phyloP scores from a whole-genome alignment of 306 rosid species.

The Quercus alba region DNA sequence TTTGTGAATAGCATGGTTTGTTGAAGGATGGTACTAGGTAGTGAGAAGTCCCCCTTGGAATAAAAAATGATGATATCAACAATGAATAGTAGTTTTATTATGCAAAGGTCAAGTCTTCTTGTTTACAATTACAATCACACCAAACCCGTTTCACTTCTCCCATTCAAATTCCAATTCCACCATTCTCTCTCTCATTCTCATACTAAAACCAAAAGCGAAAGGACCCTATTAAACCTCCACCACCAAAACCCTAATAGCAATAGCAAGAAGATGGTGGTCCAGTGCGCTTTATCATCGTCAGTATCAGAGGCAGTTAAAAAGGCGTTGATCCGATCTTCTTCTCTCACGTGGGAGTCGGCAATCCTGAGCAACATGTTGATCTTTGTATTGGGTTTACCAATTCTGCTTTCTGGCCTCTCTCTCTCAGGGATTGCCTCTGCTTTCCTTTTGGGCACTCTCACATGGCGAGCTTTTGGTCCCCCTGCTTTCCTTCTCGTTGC shows the following conservation, averaged over 20 bases:
- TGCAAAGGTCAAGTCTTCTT: not conserved
- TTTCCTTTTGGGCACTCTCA: constrained; percentile 88
- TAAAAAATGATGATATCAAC: too few relatives aligned
- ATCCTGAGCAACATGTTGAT: constrained; percentile 61
- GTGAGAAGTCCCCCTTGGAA: too few relatives aligned
- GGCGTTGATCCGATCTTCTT: constrained; percentile 62
- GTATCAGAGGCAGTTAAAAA: constrained; percentile 40
- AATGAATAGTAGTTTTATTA: not conserved
- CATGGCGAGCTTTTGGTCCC: constrained; percentile 96
- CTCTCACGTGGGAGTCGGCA: constrained; percentile 83
- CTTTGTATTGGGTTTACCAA: constrained; percentile 68
- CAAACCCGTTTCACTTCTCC: constrained; percentile 22
- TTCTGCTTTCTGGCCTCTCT: constrained; percentile 74
- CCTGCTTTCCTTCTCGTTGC: constrained; percentile 92
- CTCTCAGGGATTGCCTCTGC: constrained; percentile 82
- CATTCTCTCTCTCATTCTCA: constrained; percentile 14
- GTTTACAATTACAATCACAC: not conserved
- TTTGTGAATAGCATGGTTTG: too few relatives aligned
- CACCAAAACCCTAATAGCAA: constrained; percentile 4
- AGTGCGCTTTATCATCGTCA: constrained; percentile 8
- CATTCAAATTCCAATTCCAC: constrained; percentile 19
- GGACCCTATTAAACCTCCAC: constrained; percentile 3
- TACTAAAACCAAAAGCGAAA: not conserved
- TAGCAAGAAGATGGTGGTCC: constrained; percentile 29
- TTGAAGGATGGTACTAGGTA: too few relatives aligned